Evolutionary conservation across 2,329 filamentous ascomycete genomes (phyloP), one percentile per base, ranked within the genome.

Genomic region (Apiospora aurea): DNA sequence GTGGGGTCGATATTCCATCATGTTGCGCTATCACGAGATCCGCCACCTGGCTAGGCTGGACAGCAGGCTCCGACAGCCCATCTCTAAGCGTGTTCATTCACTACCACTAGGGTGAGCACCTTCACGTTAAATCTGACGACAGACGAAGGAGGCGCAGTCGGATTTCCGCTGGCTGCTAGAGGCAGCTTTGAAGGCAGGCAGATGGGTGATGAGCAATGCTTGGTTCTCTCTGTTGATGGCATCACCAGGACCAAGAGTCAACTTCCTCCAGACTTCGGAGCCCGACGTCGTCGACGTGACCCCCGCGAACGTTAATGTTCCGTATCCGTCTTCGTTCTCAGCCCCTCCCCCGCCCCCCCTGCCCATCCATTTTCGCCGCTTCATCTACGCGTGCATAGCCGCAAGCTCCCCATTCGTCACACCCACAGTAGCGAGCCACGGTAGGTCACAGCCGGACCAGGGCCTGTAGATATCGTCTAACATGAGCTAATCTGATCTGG

Each of bases 21-120:
- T 53, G 11, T 53, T 53, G 49, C 49, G 5, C 24, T 53, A 38
- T 61, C 53, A 61, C 53, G 53, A 61, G 53, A 61, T 34, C 53
- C 21, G 53, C 53, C 16, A 38, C 18, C 53, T 26, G 38, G 29
- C 53, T 38, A 61, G 53, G 53, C 29, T 51, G n/a, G 47, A 51
- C 47, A 34, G n/a, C n/a, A n/a, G n/a, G n/a, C n/a, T n/a, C n/a
- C n/a, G n/a, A n/a, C n/a, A 24, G 47, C 24, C 47, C 47, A 26
- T 57, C 51, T 34, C 26, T 21, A 34, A 29, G 53, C 29, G 29
- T 38, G 10, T 10, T 61, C 34, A 11, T 8, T 21, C 34, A 21
- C 18, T 21, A 61, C 34, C 34, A 38, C 34, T 38, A 38, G 34
- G 6, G 34, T 38, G 34, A n/a, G 21, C 29, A 38, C 29, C 53